Conservation (phyloP, 2,329 filamentous ascomycete species). For the Fusarium nurragi region DNA sequence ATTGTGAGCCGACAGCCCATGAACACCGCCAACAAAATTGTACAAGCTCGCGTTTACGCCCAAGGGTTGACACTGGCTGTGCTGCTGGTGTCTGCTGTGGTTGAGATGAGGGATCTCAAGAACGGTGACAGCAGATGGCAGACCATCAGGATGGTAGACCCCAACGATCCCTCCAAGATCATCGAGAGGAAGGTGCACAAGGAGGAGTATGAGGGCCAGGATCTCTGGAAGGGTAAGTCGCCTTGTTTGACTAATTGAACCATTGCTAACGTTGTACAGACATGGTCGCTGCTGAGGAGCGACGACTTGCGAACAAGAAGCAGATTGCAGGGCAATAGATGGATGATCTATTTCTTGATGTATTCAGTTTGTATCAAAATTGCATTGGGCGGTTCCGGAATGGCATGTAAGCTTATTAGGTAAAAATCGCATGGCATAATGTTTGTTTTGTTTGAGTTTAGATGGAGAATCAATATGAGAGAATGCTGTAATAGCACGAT, state of each 20-base stretch:
- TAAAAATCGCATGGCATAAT: background rate
- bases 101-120: constrained; percentile 82
- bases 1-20: constrained; percentile 82
- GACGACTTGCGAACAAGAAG: constrained; percentile 59
- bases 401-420: background rate
- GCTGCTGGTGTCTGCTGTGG: constrained; percentile 80
- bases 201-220: constrained; percentile 86
- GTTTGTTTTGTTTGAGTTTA: background rate
- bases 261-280: constrained; percentile 58
- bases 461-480: background rate
- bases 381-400: constrained; percentile 1
- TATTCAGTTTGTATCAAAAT: constrained; percentile 11
- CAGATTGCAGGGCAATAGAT: constrained; percentile 11
- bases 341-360: background rate
- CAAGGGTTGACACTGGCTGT: constrained; percentile 89
- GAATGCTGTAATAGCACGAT: background rate
- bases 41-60: constrained; percentile 93
- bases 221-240: constrained; percentile 85
- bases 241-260: rapidly evolving
- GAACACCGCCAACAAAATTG: constrained; percentile 82
- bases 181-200: constrained; percentile 90
- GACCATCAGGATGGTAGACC: constrained; percentile 82
- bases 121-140: constrained; percentile 82
- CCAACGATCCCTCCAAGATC: constrained; percentile 83
- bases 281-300: constrained; percentile 85